Base-by-base conservation (phyloP, 495 filamentous ascomycete genomes). In the Friedmanniomyces simplex region DNA sequence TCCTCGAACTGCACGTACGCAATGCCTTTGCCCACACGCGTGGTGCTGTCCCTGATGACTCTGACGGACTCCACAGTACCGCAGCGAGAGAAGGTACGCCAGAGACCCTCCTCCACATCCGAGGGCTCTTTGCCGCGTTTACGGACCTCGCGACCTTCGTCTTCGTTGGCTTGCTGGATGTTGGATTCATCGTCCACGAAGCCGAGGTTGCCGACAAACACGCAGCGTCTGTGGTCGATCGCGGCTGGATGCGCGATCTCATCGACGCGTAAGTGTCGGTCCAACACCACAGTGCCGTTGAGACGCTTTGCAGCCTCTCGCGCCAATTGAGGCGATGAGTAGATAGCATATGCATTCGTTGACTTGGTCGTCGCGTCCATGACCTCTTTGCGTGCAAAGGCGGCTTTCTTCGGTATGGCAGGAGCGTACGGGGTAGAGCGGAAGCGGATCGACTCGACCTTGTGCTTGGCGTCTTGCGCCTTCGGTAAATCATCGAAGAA, bases 1-100 rank as follows among this genome's bases (percentile, higher is more conserved):
- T 96, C 87, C 79, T 91, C 75, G 70, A 97, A 99, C 65, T 99
- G 94, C 34, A 99, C 90, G 64, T 99, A 99, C 21, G 94, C 94
- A 69, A 99, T 89, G 14, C 94, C 94, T 70, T 99, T 97, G 47
- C 93, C 90, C 47, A 99, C 88, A 34, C 94, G 81, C 21, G 94
- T 97, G 49, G 82, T 83, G 45, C 84, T 73, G 63, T 99, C 94
- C 55, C 94, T 82, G 30, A 96, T 79, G n/a, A 99, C 87, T 12
- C 94, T 84, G 34, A 97, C 94, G 64, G 84, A 91, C 73, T 99
- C 91, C 13, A 99, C 83, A 49, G 78, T 85, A 53, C 94, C 90
- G 37, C 57, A 60, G 49, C 82, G 82, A 24, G 76, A 73, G 69
- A 99, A 96, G 42, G 85, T 82, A 14, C 85, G 80, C 94, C 94